Evolutionary conservation across 1,284 basidiomycete genomes (phyloP).

Genomic region (Fomitopsis schrenkii): DNA sequence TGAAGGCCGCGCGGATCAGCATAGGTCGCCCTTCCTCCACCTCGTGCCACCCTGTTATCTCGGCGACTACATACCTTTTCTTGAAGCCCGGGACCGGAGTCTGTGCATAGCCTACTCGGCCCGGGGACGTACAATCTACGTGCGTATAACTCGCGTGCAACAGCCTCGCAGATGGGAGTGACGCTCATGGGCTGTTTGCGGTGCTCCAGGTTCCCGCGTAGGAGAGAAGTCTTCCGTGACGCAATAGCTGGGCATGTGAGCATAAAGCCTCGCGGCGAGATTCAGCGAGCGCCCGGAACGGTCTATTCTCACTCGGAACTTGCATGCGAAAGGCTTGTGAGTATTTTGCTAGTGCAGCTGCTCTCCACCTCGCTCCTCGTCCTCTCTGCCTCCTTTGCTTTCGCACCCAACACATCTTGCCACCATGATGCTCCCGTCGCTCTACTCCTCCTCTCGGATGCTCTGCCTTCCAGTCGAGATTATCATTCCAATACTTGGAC

Average conservation of each 20-base stretch:
- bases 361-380: neutral
- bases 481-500: slow-evolving; percentile 20
- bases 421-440: slow-evolving; percentile 1
- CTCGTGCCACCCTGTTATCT: too few species aligned
- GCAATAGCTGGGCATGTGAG: neutral
- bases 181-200: neutral
- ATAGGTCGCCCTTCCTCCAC: too few species aligned
- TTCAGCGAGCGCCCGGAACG: neutral
- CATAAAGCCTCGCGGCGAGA: neutral
- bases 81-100: neutral
- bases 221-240: neutral
- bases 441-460: neutral
- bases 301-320: neutral
- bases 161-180: neutral
- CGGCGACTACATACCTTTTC: too few species aligned
- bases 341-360: neutral
- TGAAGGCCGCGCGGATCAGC: too few species aligned
- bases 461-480: slow-evolving; percentile 23
- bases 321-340: neutral
- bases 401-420: neutral
- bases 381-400: neutral
- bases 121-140: neutral
- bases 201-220: neutral
- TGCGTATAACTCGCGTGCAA: neutral
- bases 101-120: too few species aligned